Evolutionary conservation across 306 rosid genomes (phyloP).

Genomic region (Fagus crenata): DNA sequence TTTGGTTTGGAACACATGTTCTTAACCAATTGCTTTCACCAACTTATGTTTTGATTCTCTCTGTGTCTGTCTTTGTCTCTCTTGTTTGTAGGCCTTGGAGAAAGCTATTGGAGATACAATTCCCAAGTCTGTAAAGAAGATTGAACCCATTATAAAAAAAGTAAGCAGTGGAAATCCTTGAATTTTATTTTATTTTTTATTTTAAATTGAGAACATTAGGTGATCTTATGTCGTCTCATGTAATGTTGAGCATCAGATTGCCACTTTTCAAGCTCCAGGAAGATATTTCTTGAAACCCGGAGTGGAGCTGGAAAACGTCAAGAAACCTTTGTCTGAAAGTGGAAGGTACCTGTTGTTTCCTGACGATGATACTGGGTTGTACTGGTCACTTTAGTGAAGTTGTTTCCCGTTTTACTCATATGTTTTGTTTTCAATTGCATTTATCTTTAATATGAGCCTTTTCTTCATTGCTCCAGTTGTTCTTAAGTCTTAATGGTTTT

Average conservation of each 20-base stretch:
- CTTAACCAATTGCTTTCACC: conserved; percentile 7
- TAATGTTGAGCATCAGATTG: conserved; percentile 67
- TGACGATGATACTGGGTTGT: conserved; percentile 11
- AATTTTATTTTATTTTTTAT: conserved; percentile 7
- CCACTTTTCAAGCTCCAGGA: conserved; percentile 77
- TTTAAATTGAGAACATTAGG: conserved; percentile 26
- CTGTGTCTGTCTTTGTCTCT: conserved; percentile 23
- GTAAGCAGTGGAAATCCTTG: conserved; percentile 48
- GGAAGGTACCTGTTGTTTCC: conserved; percentile 67
- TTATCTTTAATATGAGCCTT: neutral
- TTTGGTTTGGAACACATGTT: conserved; percentile 11
- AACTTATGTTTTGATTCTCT: conserved; percentile 21
- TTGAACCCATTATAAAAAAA: conserved; percentile 73
- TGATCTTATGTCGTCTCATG: conserved; percentile 38
- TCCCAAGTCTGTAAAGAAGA: conserved; percentile 65
- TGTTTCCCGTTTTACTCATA: neutral
- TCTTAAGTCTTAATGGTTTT: conserved; percentile 1
- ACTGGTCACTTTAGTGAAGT: neutral
- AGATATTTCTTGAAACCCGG: conserved; percentile 66
- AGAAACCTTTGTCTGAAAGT: conserved; percentile 61
- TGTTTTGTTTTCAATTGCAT: neutral
- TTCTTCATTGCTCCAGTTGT: neutral
- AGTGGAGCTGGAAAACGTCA: conserved; percentile 60
- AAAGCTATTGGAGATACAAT: conserved; percentile 72
- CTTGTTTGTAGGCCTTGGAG: conserved; percentile 67